These are phyloP conservation scores for Apiotrichum montevideense DNA, from an alignment of 1,284 basidiomycete genomes.

Conservation along the genomic window DNA sequence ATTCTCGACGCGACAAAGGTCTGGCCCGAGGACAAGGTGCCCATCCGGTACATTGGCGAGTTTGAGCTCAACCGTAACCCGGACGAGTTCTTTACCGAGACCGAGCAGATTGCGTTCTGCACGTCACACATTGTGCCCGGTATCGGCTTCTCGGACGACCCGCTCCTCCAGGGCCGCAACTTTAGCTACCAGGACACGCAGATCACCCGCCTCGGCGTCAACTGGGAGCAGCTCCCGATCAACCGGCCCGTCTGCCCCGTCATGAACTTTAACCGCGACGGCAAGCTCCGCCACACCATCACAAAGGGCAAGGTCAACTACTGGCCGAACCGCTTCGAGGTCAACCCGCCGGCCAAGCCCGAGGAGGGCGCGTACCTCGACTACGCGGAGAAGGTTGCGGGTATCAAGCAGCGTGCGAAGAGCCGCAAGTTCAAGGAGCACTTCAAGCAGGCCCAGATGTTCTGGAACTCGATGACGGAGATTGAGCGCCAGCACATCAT, in stretches of 20 bases:
- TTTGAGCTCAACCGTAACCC: conserved; percentile 58
- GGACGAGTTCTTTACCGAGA: conserved; percentile 70
- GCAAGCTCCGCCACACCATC: conserved; percentile 49
- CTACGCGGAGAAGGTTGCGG: conserved; percentile 50
- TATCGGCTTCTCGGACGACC: conserved; percentile 72
- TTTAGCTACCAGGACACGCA: conserved; percentile 81
- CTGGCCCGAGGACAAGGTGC: conserved; percentile 71
- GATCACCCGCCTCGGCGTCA: conserved; percentile 61
- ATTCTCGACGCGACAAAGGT: conserved; percentile 77
- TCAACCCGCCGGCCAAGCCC: conserved; percentile 41
- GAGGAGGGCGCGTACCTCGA: conserved; percentile 56
- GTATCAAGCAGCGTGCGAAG: conserved; percentile 63
- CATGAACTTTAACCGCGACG: conserved; percentile 65
- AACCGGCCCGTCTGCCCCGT: conserved; percentile 76
- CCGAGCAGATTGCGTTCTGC: conserved; percentile 74
- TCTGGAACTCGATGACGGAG: conserved; percentile 65
- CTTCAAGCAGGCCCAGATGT: conserved; percentile 51
- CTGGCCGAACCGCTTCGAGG: conserved; percentile 57
- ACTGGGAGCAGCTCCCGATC: conserved; percentile 59
- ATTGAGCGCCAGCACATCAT: conserved; percentile 64
- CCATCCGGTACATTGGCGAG: conserved; percentile 67
- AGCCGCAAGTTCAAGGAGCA: conserved; percentile 61
- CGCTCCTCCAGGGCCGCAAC: conserved; percentile 72
- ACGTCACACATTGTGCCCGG: conserved; percentile 74
- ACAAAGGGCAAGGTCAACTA: conserved; percentile 53